phyloP scores from a whole-genome alignment of 2,329 filamentous ascomycete genomes.

The Penicillium sp. region DNA sequence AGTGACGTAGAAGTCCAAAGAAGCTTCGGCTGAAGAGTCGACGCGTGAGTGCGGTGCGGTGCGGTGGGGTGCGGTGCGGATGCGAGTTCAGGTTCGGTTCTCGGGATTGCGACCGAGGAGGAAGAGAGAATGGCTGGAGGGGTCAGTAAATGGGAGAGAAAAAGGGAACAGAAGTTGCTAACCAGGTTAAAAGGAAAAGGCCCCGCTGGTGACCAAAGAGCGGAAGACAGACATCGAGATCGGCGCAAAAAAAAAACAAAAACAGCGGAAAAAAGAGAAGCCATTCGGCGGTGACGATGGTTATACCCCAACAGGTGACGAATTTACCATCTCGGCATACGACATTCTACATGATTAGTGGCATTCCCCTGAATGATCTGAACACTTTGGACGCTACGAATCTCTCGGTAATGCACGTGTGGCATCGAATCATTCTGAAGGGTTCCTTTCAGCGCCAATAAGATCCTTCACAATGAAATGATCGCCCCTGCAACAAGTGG shows the following conservation, averaged over 20 bases:
- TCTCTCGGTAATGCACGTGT: conserved; percentile 11
- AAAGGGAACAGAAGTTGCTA: neutral
- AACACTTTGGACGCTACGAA: neutral
- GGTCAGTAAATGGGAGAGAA: neutral
- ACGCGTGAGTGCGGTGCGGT: neutral
- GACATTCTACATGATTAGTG: neutral
- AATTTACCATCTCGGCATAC: neutral
- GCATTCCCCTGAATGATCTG: neutral
- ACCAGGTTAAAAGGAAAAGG: neutral
- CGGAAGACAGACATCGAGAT: conserved; percentile 8
- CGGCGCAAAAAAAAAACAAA: conserved; percentile 1
- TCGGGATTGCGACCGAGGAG: neutral
- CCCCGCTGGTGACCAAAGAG: neutral
- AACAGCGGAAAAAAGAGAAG: neutral
- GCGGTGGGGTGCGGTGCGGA: neutral
- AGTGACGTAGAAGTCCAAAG: neutral
- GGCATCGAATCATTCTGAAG: neutral
- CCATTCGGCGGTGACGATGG: neutral
- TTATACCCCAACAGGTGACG: neutral
- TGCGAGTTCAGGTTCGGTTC: neutral
- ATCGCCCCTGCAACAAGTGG: conserved; percentile 16
- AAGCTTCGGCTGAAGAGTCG: conserved; percentile 1
- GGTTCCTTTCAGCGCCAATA: conserved; percentile 11
- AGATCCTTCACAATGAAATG: conserved; percentile 9
- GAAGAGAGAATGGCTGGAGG: neutral